Conservation (phyloP, 768 basidiomycete genomes). For the Mrakia hoshinonis region DNA sequence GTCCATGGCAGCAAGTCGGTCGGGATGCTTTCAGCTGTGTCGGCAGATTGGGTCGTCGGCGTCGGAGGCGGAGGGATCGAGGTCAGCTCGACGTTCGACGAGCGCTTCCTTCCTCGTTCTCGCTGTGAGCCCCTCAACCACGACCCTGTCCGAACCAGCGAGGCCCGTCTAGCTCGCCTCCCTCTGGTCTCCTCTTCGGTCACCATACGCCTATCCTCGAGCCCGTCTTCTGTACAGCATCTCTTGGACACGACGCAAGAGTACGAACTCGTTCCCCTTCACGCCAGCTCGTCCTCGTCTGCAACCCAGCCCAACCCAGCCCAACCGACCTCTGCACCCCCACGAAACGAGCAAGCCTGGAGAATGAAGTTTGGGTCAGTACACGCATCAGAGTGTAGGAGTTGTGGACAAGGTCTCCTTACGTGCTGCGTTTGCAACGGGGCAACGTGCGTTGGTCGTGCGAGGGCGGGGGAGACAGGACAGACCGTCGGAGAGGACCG, state of each 20-base stretch:
- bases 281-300: not conserved
- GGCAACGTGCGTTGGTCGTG: too few relatives aligned
- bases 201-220: not conserved
- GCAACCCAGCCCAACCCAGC: not conserved
- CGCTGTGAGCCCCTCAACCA: too few relatives aligned
- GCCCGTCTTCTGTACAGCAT: not conserved
- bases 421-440: too few relatives aligned
- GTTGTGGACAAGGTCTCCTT: too few relatives aligned
- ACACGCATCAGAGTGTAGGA: not conserved
- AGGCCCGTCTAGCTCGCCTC: too few relatives aligned
- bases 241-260: too few relatives aligned
- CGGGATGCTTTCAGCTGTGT: not conserved
- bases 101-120: too few relatives aligned
- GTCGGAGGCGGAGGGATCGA: too few relatives aligned
- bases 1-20: not conserved
- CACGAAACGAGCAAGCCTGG: slow-evolving; percentile 18
- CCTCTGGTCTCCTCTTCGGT: too few relatives aligned
- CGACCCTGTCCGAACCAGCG: too few relatives aligned
- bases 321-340: not conserved
- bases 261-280: not conserved
- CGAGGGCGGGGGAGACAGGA: not conserved
- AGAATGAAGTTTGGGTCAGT: slow-evolving; percentile 42
- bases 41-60: not conserved
- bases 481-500: not conserved
- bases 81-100: too few relatives aligned